These are phyloP conservation scores for Pseudocercospora cruenta DNA, from an alignment of 2,329 filamentous ascomycete genomes.

Conservation along the genomic window DNA sequence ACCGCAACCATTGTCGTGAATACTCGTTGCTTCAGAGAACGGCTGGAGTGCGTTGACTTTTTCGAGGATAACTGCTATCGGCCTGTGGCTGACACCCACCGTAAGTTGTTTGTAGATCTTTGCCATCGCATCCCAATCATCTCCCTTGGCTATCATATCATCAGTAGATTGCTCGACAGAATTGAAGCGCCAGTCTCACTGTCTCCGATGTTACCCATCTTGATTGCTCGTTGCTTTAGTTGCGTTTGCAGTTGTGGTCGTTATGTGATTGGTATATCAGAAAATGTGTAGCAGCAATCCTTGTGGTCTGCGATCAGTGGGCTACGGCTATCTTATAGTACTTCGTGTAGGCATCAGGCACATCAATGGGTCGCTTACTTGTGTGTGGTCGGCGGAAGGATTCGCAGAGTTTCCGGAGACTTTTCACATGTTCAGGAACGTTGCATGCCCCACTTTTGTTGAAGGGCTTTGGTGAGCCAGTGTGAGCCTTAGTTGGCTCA, in stretches of 20 bases:
- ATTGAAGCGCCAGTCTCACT: background rate
- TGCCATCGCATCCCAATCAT: conserved; percentile 31
- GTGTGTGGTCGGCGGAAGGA: background rate
- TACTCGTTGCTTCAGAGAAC: conserved; percentile 34
- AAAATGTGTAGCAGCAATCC: background rate
- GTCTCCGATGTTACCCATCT: background rate
- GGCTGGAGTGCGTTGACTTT: conserved; percentile 30
- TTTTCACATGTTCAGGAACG: background rate
- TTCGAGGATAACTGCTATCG: conserved; percentile 32
- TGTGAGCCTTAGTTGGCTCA: too few species aligned
- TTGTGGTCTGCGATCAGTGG: background rate
- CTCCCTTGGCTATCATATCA: conserved; percentile 20
- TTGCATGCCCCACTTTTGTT: background rate
- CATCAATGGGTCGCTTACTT: background rate
- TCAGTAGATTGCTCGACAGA: background rate
- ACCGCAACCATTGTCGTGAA: conserved; percentile 40
- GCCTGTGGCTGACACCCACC: conserved; percentile 18
- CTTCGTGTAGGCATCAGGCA: background rate
- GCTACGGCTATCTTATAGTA: background rate
- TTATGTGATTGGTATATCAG: background rate
- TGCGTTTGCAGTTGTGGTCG: background rate
- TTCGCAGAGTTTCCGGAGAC: conserved; percentile 6
- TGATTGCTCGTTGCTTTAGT: background rate
- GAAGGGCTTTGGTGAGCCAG: background rate
- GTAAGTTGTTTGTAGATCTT: conserved; percentile 30